These are phyloP conservation scores for Themeda triandra DNA, from an alignment of 176 grass and related monocot species.

Conservation along the genomic window DNA sequence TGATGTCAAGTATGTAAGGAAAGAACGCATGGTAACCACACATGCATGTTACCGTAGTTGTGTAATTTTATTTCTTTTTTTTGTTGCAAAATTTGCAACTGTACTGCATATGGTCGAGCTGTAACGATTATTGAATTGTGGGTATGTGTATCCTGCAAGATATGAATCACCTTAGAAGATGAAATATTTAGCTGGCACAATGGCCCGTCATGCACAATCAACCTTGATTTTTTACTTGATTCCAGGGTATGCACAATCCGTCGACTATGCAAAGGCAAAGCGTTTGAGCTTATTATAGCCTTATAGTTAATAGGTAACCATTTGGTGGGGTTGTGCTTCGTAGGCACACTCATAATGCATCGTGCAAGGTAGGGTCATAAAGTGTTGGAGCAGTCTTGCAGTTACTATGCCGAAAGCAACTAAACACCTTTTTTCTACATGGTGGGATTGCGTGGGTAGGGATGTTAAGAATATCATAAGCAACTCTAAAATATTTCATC, in stretches of 20 bases:
- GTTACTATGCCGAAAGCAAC: too few species aligned
- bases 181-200: not conserved
- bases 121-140: not conserved
- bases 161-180: not conserved
- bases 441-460: too few species aligned
- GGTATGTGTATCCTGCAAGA: not conserved
- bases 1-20: slow-evolving; percentile 7
- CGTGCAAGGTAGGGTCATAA: too few species aligned
- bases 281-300: not conserved
- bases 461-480: too few species aligned
- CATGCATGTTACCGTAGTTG: not conserved
- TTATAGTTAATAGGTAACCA: not conserved
- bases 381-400: too few species aligned
- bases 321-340: too few species aligned
- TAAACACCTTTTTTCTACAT: too few species aligned
- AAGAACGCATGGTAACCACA: not conserved
- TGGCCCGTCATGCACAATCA: not conserved
- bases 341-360: too few species aligned
- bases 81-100: not conserved
- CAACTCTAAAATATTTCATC: too few species aligned
- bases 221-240: not conserved
- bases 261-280: not conserved
- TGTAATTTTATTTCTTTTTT: not conserved
- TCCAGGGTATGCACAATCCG: not conserved
- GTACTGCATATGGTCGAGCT: not conserved